Evolutionary conservation across 768 basidiomycete genomes (phyloP).

Genomic region (Lactifluus hygrophoroides): DNA sequence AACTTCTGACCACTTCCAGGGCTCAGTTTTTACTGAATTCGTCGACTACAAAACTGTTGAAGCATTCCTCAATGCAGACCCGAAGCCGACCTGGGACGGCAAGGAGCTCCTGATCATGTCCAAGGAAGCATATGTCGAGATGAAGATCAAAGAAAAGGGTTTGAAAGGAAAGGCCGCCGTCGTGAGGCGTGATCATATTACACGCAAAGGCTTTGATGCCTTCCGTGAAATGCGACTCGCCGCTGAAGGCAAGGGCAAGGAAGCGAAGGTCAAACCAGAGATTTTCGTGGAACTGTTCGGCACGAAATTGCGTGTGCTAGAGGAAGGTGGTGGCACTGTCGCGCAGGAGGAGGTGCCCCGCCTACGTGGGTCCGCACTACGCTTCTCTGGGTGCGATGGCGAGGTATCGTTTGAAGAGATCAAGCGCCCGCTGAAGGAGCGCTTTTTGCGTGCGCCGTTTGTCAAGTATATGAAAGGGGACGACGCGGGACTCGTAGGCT

Average conservation of each 20-base stretch:
- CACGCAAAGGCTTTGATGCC: constrained; percentile 62
- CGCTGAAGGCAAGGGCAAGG: constrained; percentile 27
- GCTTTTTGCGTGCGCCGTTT: constrained; percentile 40
- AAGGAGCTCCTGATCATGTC: constrained; percentile 76
- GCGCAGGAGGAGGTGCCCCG: constrained; percentile 36
- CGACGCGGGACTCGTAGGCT: constrained; percentile 40
- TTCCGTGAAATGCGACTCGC: constrained; percentile 52
- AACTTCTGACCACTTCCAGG: constrained; percentile 34
- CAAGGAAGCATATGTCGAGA: constrained; percentile 88
- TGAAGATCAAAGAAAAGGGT: constrained; percentile 95
- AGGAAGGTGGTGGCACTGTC: constrained; percentile 44
- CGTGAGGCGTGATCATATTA: constrained; percentile 47
- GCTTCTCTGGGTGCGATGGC: constrained; percentile 44
- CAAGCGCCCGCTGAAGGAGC: constrained; percentile 43
- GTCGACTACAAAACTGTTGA: constrained; percentile 58
- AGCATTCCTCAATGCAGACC: constrained; percentile 70
- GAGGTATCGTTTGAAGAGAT: constrained; percentile 57
- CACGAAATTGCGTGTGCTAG: constrained; percentile 51
- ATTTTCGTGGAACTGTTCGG: constrained; percentile 72
- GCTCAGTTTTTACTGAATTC: constrained; percentile 92
- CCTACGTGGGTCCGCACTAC: constrained; percentile 38
- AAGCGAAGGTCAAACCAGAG: constrained; percentile 37
- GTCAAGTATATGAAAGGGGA: constrained; percentile 41
- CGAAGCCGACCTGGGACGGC: constrained; percentile 74
- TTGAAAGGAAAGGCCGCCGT: constrained; percentile 64